phyloP scores from a whole-genome alignment of 176 grass and related monocot genomes.

The Oryza brachyantha region DNA sequence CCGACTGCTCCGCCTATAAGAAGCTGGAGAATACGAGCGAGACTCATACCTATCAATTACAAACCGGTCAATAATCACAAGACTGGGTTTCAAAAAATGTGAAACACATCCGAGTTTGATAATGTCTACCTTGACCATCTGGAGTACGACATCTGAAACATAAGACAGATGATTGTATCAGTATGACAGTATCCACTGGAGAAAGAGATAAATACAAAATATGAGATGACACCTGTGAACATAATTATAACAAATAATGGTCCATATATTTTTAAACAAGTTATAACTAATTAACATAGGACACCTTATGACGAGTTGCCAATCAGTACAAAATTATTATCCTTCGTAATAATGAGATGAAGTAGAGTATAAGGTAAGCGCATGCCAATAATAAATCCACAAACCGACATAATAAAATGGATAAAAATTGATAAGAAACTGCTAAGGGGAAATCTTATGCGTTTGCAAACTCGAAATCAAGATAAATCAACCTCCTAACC shows the following conservation, averaged over 20 bases:
- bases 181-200: not conserved
- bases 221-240: not conserved
- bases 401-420: not conserved
- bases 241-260: not conserved
- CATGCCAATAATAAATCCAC: not conserved
- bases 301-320: not conserved
- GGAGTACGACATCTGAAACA: conserved; percentile 69
- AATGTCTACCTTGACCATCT: conserved; percentile 50
- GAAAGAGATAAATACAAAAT: not conserved
- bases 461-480: not conserved
- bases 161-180: conserved; percentile 9
- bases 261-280: not conserved
- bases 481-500: not conserved
- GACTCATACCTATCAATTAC: conserved; percentile 23
- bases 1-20: conserved; percentile 31
- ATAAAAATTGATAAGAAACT: not conserved
- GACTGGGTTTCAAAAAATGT: not conserved
- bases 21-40: conserved; percentile 25
- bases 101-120: not conserved
- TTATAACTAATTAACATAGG: not conserved
- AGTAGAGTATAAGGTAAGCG: not conserved
- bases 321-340: not conserved
- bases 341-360: not conserved
- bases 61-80: not conserved
- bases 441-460: not conserved